Evolutionary conservation across 495 filamentous ascomycete species (phyloP).

Genomic region (Staphylotrichum longicolle): DNA sequence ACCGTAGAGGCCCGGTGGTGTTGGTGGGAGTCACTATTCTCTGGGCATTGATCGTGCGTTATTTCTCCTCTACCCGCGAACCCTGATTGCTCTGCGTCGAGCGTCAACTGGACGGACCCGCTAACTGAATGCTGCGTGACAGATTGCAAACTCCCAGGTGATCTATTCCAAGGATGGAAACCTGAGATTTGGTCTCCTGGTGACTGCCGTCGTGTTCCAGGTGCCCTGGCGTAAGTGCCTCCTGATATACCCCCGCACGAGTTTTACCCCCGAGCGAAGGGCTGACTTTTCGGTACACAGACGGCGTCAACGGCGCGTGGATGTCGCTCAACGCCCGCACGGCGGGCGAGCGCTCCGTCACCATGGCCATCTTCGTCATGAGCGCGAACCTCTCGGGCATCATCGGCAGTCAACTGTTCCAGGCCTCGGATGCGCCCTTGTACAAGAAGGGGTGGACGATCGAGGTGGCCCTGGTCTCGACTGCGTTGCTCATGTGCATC

Average conservation of each 20-base stretch:
- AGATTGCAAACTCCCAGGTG: slow-evolving; percentile 35
- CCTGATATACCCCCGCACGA: slow-evolving; percentile 1
- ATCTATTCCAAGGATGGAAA: slow-evolving; percentile 49
- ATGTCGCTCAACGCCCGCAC: slow-evolving; percentile 37
- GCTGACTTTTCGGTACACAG: slow-evolving; percentile 12
- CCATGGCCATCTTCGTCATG: slow-evolving; percentile 53
- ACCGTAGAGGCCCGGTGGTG: slow-evolving; percentile 26
- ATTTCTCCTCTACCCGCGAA: background rate
- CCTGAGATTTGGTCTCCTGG: slow-evolving; percentile 42
- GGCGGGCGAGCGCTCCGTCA: slow-evolving; percentile 40
- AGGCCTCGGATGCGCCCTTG: slow-evolving; percentile 50
- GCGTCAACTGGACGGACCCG: too few species aligned
- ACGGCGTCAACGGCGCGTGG: slow-evolving; percentile 41
- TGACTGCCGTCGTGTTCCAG: slow-evolving; percentile 47
- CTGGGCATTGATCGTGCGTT: slow-evolving; percentile 32
- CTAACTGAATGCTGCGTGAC: background rate
- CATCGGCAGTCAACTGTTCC: slow-evolving; percentile 55
- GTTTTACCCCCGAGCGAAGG: background rate
- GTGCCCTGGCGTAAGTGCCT: slow-evolving; percentile 52
- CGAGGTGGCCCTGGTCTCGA: slow-evolving; percentile 22
- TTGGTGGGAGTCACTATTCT: slow-evolving; percentile 23
- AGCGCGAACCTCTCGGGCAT: slow-evolving; percentile 54
- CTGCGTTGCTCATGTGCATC: slow-evolving; percentile 22
- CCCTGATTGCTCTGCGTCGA: too few species aligned
- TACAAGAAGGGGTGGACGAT: slow-evolving; percentile 39